Conservation (phyloP, 1,284 basidiomycete genomes). For the Athelia psychrophila region DNA sequence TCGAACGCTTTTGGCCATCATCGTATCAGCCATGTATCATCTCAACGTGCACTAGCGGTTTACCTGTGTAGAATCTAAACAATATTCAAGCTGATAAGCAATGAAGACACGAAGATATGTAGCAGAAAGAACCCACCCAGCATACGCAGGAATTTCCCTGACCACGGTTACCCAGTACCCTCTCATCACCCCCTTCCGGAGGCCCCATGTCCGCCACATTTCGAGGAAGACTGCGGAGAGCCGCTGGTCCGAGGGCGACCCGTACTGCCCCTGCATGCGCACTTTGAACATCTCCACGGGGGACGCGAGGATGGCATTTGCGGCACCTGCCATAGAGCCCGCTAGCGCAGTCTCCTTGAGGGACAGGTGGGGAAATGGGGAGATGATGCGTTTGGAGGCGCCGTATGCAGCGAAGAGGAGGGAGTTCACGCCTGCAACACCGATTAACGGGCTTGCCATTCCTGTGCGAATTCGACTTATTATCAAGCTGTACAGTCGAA, state of each 20-base stretch:
- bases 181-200: constrained; percentile 88
- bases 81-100: neutral
- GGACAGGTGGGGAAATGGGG: constrained; percentile 82
- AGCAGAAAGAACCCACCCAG: constrained; percentile 54
- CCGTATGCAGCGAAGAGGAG: constrained; percentile 92
- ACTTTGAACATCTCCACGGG: constrained; percentile 94
- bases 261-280: constrained; percentile 96
- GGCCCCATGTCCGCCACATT: constrained; percentile 85
- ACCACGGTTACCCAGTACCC: constrained; percentile 96
- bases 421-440: constrained; percentile 96
- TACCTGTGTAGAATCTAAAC: constrained; percentile 72
- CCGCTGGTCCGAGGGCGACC: constrained; percentile 71
- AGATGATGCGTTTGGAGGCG: constrained; percentile 77
- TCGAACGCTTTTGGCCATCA: constrained; percentile 71
- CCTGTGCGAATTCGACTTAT: constrained; percentile 40
- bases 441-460: constrained; percentile 88
- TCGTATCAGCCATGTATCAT: too few relatives aligned
- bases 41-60: neutral
- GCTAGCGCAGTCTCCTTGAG: constrained; percentile 81
- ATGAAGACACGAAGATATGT: too few relatives aligned
- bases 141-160: constrained; percentile 94
- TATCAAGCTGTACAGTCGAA: neutral
- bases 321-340: constrained; percentile 89
- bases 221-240: constrained; percentile 71
- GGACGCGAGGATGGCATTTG: constrained; percentile 84